phyloP scores from a whole-genome alignment of 208 protist species.

The Crithidia sp. region DNA sequence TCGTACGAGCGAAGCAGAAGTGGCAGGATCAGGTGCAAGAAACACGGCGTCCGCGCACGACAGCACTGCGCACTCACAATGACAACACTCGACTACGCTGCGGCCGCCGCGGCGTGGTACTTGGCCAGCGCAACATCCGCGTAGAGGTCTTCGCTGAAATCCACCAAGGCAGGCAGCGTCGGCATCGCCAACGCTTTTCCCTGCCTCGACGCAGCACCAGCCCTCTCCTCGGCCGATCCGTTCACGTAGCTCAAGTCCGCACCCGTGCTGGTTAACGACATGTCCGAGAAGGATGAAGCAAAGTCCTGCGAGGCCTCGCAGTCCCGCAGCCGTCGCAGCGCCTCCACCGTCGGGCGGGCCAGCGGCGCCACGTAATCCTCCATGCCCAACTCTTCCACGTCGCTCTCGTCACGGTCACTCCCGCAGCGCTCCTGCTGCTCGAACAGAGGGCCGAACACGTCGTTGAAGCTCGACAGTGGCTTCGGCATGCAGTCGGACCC shows the following conservation, averaged over 20 bases:
- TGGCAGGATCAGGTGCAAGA: no score
- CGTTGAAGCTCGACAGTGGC: conserved; percentile 34
- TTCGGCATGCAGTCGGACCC: conserved; percentile 36
- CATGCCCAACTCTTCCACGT: conserved; percentile 26
- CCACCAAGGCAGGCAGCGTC: not conserved
- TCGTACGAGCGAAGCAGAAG: no score
- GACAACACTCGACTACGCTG: not conserved
- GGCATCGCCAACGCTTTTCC: not conserved
- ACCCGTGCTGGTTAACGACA: conserved; percentile 10
- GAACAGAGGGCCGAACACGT: conserved; percentile 63
- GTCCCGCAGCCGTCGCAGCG: conserved; percentile 12
- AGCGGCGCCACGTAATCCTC: conserved; percentile 20
- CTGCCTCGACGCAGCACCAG: not conserved
- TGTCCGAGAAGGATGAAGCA: not conserved
- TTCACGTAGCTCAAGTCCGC: not conserved
- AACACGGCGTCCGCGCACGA: no score
- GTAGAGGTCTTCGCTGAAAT: conserved; percentile 25
- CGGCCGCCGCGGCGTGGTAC: conserved; percentile 2
- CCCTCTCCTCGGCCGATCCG: not conserved
- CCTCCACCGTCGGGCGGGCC: not conserved
- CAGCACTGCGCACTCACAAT: no score
- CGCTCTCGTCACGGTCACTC: conserved; percentile 55
- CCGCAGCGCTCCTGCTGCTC: conserved; percentile 57
- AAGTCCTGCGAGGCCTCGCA: not conserved
- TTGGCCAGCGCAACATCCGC: conserved; percentile 23